Evolutionary conservation across 2,329 filamentous ascomycete genomes (phyloP).

Genomic region (Bipolaris cookei): DNA sequence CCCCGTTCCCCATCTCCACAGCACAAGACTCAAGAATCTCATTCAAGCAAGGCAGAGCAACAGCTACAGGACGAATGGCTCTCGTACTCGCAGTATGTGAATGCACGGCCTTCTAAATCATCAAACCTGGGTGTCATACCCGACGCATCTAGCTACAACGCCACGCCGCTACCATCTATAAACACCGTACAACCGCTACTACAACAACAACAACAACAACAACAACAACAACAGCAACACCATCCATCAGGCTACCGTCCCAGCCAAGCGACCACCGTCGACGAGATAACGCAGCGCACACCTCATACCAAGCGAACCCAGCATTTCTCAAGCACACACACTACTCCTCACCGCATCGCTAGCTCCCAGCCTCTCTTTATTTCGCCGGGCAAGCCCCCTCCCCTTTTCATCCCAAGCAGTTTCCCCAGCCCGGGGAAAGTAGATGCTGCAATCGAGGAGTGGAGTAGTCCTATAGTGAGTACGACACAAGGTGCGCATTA

Average conservation of each 20-base stretch:
- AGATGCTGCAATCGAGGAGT: constrained; percentile 25
- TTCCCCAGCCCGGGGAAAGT: constrained; percentile 39
- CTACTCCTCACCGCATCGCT: constrained; percentile 31
- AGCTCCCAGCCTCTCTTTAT: constrained; percentile 25
- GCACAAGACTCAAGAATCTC: constrained; percentile 34
- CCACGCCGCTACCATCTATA: constrained; percentile 23
- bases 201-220: background rate
- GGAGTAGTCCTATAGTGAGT: constrained; percentile 36
- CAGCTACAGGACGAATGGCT: constrained; percentile 43
- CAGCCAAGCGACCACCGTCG: constrained; percentile 46
- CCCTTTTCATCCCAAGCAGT: constrained; percentile 44
- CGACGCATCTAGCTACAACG: constrained; percentile 38
- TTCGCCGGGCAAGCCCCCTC: constrained; percentile 37
- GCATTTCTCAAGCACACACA: constrained; percentile 21
- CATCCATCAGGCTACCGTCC: constrained; percentile 16
- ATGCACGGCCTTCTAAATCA: constrained; percentile 20
- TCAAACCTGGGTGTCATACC: constrained; percentile 39
- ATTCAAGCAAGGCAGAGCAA: constrained; percentile 43
- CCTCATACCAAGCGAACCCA: constrained; percentile 26
- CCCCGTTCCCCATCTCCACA: constrained; percentile 30
- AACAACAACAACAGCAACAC: background rate
- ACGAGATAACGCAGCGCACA: constrained; percentile 34
- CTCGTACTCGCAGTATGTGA: constrained; percentile 42
- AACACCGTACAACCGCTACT: background rate
- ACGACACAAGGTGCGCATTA: constrained; percentile 18